Percentiles rank a stretch among this genome's conserved stretches.
phyloP scores from a whole-genome alignment of 2,329 filamentous ascomycete species.

The Penicillium janthinellum region DNA sequence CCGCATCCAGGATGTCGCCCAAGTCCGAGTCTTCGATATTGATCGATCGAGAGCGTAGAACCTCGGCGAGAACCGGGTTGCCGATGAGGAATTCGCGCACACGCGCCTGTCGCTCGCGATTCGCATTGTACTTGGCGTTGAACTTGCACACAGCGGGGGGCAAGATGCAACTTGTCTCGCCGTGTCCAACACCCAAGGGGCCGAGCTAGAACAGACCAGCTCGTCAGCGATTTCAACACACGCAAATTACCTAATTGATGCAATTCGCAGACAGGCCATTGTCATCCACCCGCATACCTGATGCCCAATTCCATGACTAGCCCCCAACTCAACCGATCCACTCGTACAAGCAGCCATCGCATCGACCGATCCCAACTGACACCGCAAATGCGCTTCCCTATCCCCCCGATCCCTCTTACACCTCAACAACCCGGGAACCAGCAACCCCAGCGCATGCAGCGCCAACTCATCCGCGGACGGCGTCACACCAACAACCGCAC shows the following conservation, averaged over 20 bases:
- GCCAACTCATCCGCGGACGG: slow-evolving; percentile 41
- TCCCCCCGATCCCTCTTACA: slow-evolving; percentile 43
- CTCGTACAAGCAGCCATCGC: slow-evolving; percentile 53
- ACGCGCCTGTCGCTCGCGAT: slow-evolving; percentile 46
- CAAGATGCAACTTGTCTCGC: slow-evolving; percentile 61
- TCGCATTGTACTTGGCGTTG: slow-evolving; percentile 51
- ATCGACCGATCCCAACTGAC: slow-evolving; percentile 55
- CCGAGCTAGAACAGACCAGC: slow-evolving; percentile 40
- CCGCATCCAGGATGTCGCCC: slow-evolving; percentile 54
- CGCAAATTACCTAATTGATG: background rate
- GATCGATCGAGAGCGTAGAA: slow-evolving; percentile 37
- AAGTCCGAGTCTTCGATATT: slow-evolving; percentile 43
- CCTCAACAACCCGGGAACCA: slow-evolving; percentile 49
- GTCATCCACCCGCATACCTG: slow-evolving; percentile 37
- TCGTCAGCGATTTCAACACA: background rate
- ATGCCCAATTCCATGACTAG: slow-evolving; percentile 57
- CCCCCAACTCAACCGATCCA: slow-evolving; percentile 48
- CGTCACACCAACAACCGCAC: slow-evolving; percentile 42
- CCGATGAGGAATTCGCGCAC: slow-evolving; percentile 46
- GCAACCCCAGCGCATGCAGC: slow-evolving; percentile 41
- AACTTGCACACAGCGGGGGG: slow-evolving; percentile 60
- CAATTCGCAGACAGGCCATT: background rate
- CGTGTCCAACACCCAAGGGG: slow-evolving; percentile 60
- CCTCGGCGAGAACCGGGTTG: slow-evolving; percentile 37
- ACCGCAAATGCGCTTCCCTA: slow-evolving; percentile 48